A percentile compares a stretch with the other conserved stretches of the same genome.
Evolutionary conservation across 495 filamentous ascomycete genomes (phyloP).

Genomic region (Podospora comata): DNA sequence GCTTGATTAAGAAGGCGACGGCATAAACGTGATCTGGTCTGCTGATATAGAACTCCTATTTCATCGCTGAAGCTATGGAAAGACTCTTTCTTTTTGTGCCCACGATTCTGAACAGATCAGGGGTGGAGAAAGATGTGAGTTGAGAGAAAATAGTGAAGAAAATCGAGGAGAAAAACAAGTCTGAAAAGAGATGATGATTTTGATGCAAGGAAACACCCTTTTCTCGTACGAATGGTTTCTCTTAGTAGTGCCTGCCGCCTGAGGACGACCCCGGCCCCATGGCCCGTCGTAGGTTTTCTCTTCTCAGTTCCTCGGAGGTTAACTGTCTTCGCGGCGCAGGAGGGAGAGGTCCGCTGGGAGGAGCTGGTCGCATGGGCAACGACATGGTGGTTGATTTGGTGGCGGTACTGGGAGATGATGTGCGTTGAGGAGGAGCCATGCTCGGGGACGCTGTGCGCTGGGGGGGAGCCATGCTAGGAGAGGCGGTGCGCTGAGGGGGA

Average conservation of each 20-base stretch:
- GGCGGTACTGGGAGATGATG: slow-evolving; percentile 3
- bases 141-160: slow-evolving; percentile 5
- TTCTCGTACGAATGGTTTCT: slow-evolving; percentile 18
- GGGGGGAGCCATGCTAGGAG: not conserved
- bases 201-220: slow-evolving; percentile 29
- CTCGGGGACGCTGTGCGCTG: slow-evolving; percentile 3
- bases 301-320: slow-evolving; percentile 20
- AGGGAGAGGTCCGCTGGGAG: slow-evolving; percentile 41
- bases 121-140: not conserved
- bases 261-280: slow-evolving; percentile 38
- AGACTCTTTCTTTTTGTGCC: not conserved
- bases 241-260: slow-evolving; percentile 30
- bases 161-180: not conserved
- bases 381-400: slow-evolving; percentile 37
- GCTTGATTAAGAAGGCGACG: not conserved
- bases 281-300: slow-evolving; percentile 33
- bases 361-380: slow-evolving; percentile 48
- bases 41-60: not conserved
- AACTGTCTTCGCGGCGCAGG: slow-evolving; percentile 47
- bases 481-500: not conserved
- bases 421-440: slow-evolving; percentile 2
- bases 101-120: not conserved
- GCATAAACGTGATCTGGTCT: not conserved
- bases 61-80: not conserved
- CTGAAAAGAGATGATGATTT: slow-evolving; percentile 13